These are phyloP conservation scores for Neospora caninum DNA, from an alignment of 169 alveolate genomes.

Conservation along the genomic window DNA sequence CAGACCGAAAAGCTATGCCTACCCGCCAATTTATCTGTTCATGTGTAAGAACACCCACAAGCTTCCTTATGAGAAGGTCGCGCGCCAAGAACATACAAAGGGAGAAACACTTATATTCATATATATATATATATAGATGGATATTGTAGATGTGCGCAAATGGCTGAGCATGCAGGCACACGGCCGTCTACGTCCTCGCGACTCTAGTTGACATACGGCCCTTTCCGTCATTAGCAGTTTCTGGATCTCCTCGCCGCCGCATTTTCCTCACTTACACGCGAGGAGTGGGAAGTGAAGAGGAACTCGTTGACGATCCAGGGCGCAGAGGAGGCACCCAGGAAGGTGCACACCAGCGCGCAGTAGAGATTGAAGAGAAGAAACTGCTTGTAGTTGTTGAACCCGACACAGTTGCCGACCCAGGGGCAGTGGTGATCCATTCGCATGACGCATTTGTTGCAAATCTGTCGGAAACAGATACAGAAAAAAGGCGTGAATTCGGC, in stretches of 20 bases:
- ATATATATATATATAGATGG: neutral
- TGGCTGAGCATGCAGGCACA: too few species aligned
- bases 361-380: slow-evolving; percentile 81
- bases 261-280: neutral
- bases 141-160: too few species aligned
- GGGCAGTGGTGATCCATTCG: slow-evolving; percentile 95
- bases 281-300: neutral
- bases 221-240: too few species aligned
- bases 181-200: too few species aligned
- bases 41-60: too few species aligned
- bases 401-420: slow-evolving; percentile 78
- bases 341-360: slow-evolving; percentile 75
- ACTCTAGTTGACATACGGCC: too few species aligned
- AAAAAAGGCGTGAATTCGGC: too few species aligned
- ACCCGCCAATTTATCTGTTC: too few species aligned
- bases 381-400: slow-evolving; percentile 83
- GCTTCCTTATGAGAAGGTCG: too few species aligned
- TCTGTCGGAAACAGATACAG: neutral
- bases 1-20: too few species aligned
- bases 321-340: slow-evolving; percentile 69
- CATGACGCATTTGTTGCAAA: slow-evolving; percentile 88
- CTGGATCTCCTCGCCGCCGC: too few species aligned
- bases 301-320: slow-evolving; percentile 35
- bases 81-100: too few species aligned
- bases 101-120: neutral